Percentiles rank a stretch among this genome's conserved stretches.
These are phyloP conservation scores for Nadsonia commutata DNA, from an alignment of 1,139 yeast genomes.

Conservation along the genomic window DNA sequence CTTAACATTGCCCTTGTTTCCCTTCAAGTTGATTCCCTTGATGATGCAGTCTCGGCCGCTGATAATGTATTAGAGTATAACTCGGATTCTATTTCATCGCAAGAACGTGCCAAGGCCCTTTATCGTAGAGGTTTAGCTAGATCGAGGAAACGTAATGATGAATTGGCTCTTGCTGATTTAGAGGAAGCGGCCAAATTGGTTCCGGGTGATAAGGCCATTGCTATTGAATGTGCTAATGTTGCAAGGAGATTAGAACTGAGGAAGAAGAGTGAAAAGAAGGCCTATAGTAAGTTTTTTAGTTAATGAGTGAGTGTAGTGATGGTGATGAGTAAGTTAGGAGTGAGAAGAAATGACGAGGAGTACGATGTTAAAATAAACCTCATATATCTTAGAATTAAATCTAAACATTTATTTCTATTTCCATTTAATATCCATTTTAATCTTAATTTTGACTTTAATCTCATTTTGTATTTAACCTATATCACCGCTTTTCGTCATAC, in stretches of 20 bases:
- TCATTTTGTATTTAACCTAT: too few species aligned
- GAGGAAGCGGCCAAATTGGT: constrained; percentile 48
- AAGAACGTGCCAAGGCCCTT: constrained; percentile 66
- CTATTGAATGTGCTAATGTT: constrained; percentile 8
- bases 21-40: constrained; percentile 43
- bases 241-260: not conserved
- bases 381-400: too few species aligned
- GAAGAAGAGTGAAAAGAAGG: constrained; percentile 4
- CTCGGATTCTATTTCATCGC: constrained; percentile 34
- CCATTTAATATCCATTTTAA: too few species aligned
- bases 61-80: constrained; percentile 51
- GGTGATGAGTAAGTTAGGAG: too few species aligned
- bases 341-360: too few species aligned
- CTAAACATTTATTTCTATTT: too few species aligned
- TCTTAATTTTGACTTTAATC: too few species aligned
- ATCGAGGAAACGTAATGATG: constrained; percentile 47
- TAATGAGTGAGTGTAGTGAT: too few species aligned
- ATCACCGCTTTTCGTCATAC: too few species aligned
- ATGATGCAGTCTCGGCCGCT: constrained; percentile 44
- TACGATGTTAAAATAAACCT: too few species aligned
- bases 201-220: constrained; percentile 63
- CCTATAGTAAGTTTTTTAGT: constrained; percentile 5
- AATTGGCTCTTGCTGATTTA: constrained; percentile 48
- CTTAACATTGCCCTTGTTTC: constrained; percentile 68
- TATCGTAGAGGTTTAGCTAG: constrained; percentile 73